phyloP scores from a whole-genome alignment of 2,329 filamentous ascomycete species.

The Hysterium pulicare region DNA sequence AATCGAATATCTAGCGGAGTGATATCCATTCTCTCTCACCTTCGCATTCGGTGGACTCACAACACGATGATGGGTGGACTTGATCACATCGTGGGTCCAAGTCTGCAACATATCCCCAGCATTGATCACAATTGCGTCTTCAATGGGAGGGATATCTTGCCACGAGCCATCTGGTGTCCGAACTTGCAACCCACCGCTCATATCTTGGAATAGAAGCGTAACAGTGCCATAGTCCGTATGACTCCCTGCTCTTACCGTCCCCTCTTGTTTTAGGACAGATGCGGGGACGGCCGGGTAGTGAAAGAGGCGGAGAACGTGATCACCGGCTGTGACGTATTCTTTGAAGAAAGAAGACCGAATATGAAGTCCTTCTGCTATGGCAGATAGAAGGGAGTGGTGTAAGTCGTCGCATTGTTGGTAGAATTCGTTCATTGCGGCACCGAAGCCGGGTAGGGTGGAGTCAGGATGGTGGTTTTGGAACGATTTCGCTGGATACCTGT shows the following conservation, averaged over 20 bases:
- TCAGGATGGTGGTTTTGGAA: conserved; percentile 1
- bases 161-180: neutral
- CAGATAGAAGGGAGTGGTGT: neutral
- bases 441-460: neutral
- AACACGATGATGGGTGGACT: conserved; percentile 3
- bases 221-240: neutral
- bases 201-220: neutral
- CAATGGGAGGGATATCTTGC: neutral
- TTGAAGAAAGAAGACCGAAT: neutral
- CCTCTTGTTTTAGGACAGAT: neutral
- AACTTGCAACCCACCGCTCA: conserved; percentile 1
- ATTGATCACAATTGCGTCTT: conserved; percentile 2
- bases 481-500: conserved; percentile 1
- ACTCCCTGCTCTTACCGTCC: neutral
- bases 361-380: neutral
- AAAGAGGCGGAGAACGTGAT: neutral
- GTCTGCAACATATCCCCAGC: conserved; percentile 6
- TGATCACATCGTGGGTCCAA: conserved; percentile 8
- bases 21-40: neutral
- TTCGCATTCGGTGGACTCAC: conserved; percentile 1
- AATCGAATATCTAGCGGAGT: conserved; percentile 4
- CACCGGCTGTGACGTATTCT: neutral
- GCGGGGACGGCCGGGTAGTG: neutral
- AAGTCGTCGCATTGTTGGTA: neutral
- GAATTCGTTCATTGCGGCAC: neutral